Percentiles rank a stretch among this genome's conserved stretches.
These are phyloP conservation scores for Gossypium davidsonii DNA, from an alignment of 441 rosid genomes.

Conservation along the genomic window DNA sequence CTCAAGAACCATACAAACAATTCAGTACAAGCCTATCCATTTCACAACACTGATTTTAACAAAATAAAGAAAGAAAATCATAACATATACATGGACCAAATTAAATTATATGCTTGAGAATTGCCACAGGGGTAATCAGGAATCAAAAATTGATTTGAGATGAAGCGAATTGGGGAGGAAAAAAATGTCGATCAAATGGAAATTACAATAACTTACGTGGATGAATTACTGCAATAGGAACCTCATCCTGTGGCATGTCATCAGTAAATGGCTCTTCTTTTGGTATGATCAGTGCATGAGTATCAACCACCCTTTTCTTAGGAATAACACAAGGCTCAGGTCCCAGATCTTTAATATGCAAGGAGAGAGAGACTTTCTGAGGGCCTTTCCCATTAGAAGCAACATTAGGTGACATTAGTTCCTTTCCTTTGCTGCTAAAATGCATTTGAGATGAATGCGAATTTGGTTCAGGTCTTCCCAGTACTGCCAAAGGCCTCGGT, in stretches of 20 bases:
- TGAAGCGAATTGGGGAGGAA: not conserved
- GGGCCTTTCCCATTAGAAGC: constrained; percentile 19
- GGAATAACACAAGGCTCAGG: constrained; percentile 18
- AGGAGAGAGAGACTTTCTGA: constrained; percentile 20
- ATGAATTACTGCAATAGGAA: constrained; percentile 41
- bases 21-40: not conserved
- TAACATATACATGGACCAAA: not conserved
- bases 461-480: constrained; percentile 15
- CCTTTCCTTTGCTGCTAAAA: constrained; percentile 38
- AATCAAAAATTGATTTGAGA: not conserved
- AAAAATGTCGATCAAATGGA: not conserved
- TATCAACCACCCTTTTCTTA: constrained; percentile 24
- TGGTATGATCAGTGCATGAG: constrained; percentile 32
- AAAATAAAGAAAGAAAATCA: not conserved
- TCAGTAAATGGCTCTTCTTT: constrained; percentile 56
- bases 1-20: not conserved
- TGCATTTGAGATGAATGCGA: constrained; percentile 14
- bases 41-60: not conserved
- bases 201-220: constrained; percentile 40
- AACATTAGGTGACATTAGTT: constrained; percentile 31
- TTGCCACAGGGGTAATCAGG: not conserved
- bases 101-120: not conserved
- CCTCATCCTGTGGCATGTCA: constrained; percentile 31
- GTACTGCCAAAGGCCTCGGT: constrained; percentile 19
- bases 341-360: constrained; percentile 24